Percentiles rank a stretch among this genome's conserved stretches.
phyloP scores from a whole-genome alignment of 2,329 filamentous ascomycete species.

The Aureobasidium sp. region DNA sequence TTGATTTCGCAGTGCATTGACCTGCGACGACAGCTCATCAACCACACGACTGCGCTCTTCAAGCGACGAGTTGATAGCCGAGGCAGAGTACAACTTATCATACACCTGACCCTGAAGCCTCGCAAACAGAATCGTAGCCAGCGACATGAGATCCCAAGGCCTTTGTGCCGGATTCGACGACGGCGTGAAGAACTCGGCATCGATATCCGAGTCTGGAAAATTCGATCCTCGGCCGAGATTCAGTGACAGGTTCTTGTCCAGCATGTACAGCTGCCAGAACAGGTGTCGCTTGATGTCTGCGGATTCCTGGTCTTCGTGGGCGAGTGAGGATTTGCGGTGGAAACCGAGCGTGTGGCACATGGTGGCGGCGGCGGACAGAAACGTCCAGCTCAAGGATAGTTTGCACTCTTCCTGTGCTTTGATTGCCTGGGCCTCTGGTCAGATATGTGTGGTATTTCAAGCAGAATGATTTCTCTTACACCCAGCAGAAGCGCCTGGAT shows the following conservation, averaged over 20 bases:
- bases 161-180: constrained; percentile 8
- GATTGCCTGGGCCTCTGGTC: neutral
- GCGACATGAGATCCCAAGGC: constrained; percentile 12
- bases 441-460: neutral
- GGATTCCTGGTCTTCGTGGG: neutral
- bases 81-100: constrained; percentile 12
- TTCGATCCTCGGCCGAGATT: constrained; percentile 12
- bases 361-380: constrained; percentile 11
- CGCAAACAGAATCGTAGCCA: constrained; percentile 7
- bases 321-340: constrained; percentile 10
- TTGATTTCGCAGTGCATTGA: constrained; percentile 4
- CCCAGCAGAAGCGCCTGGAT: constrained; percentile 9
- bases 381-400: constrained; percentile 12
- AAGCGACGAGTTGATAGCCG: neutral
- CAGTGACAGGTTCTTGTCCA: constrained; percentile 11
- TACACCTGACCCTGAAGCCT: constrained; percentile 10
- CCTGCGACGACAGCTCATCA: neutral
- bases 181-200: constrained; percentile 3
- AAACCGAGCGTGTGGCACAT: constrained; percentile 14
- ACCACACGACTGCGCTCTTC: constrained; percentile 5
- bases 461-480: neutral
- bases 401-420: constrained; percentile 15
- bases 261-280: constrained; percentile 14
- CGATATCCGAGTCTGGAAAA: constrained; percentile 14
- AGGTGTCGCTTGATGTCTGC: constrained; percentile 14